Base-by-base conservation (phyloP, 2,329 filamentous ascomycete genomes). In the Fusarium cicatricum region DNA sequence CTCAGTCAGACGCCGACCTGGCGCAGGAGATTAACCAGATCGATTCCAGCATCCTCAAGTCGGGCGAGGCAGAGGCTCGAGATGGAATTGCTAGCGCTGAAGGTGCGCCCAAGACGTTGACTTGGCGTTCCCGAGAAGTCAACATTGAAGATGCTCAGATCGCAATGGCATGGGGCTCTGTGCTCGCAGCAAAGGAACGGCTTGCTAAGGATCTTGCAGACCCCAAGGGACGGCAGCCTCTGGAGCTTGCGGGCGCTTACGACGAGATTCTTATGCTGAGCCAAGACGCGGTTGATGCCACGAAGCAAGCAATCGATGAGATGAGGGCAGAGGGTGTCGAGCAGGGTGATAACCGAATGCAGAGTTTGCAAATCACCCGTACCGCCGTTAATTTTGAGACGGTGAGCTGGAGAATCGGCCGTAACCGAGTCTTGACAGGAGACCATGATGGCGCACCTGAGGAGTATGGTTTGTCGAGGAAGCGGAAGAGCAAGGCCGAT, bases 361-460 rank as follows among this genome's bases (percentile, higher is more conserved):
- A 99, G 76, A 88, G 92, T 66, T 79, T 99, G 39, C 93, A 97
- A 65, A 90, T 99, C 54, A 96, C 93, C 4, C 89, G 90, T 58
- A 96, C 96, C 0, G 92, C 94, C 2, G 91, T 98, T 52, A 96
- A 95, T 74, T 98, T 96, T 73, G 91, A 91, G 64, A 86, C 97
- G 75, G 90, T 99, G 52, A 93, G 91, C 70, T 98, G 93, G 93
- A 85, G 95, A 72, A 91, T 98, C 61, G 94, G 94, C 21, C 88
- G 95, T 41, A 98, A 99, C 74, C 84, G 95, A 48, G 89, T 97
- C 0, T 79, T 99, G 58, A 91, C 92, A 45, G 93, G 94, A n/a
- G 79, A 85, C 7, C 82, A 90, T 49, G 94, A 98, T 66, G 94
- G 94, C 3, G 83, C 91, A 14, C 74, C 82, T 14, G 74, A 84